phyloP scores from a whole-genome alignment of 2,329 filamentous ascomycete species.

The Nemania sp. region DNA sequence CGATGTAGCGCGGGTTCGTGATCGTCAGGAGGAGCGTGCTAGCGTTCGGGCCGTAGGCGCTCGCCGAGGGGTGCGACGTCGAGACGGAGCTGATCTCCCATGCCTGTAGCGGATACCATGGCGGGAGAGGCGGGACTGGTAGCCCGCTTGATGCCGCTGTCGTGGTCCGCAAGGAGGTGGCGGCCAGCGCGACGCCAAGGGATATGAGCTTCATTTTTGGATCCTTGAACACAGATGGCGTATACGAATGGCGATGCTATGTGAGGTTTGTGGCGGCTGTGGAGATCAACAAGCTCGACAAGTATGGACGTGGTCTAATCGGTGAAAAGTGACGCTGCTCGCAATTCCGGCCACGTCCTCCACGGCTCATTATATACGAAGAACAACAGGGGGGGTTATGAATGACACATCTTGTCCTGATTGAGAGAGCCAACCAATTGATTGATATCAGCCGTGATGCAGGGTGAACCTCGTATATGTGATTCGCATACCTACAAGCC shows the following conservation, averaged over 20 bases:
- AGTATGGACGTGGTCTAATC: not conserved
- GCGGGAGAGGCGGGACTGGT: constrained; percentile 26
- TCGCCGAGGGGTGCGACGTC: constrained; percentile 23
- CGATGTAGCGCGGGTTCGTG: constrained; percentile 25
- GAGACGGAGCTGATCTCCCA: constrained; percentile 30
- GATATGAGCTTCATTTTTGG: constrained; percentile 19
- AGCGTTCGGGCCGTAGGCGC: constrained; percentile 30
- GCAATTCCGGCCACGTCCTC: not conserved
- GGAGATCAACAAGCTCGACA: not conserved
- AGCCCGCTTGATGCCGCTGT: not conserved
- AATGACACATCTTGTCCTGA: not conserved
- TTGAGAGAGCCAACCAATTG: not conserved
- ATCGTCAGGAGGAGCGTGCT: constrained; percentile 29
- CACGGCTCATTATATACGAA: constrained; percentile 7
- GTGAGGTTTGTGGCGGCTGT: not conserved
- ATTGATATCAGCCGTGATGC: not conserved
- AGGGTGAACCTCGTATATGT: constrained; percentile 5
- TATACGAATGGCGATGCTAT: not conserved
- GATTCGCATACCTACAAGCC: not conserved
- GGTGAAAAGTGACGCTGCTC: not conserved
- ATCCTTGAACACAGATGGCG: too few species aligned
- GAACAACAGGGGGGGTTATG: not conserved
- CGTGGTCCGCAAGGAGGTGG: constrained; percentile 1
- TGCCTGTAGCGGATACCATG: constrained; percentile 34
- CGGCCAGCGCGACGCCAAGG: constrained; percentile 4